phyloP scores from a whole-genome alignment of 1,139 yeast genomes.

The Suhomyces chickasaworum region DNA sequence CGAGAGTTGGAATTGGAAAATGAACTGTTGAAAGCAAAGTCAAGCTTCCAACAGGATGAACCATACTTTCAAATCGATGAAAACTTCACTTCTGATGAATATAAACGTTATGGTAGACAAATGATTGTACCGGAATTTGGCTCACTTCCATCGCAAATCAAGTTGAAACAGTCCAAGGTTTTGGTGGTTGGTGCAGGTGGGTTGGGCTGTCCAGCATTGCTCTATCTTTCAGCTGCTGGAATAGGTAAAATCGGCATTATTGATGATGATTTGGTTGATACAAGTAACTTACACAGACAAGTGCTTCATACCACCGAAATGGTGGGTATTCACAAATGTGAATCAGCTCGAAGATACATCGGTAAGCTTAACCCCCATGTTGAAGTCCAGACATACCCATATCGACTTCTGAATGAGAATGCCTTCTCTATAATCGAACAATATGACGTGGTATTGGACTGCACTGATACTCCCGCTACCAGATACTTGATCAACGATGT shows the following conservation, averaged over 20 bases:
- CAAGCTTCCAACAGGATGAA: not conserved
- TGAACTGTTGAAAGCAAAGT: slow-evolving; percentile 16
- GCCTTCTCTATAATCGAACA: slow-evolving; percentile 61
- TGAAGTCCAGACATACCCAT: slow-evolving; percentile 51
- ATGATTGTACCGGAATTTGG: slow-evolving; percentile 87
- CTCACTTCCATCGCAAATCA: slow-evolving; percentile 53
- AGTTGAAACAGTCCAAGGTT: slow-evolving; percentile 57
- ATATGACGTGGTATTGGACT: slow-evolving; percentile 82
- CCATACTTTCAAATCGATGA: slow-evolving; percentile 5
- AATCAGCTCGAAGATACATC: slow-evolving; percentile 66
- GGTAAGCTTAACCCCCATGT: slow-evolving; percentile 68
- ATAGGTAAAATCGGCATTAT: slow-evolving; percentile 83
- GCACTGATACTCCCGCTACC: slow-evolving; percentile 91
- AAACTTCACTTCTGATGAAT: slow-evolving; percentile 59
- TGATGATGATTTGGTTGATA: slow-evolving; percentile 83
- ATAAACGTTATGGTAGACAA: slow-evolving; percentile 86
- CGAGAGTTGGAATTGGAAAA: slow-evolving; percentile 30
- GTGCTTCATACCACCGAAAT: slow-evolving; percentile 68
- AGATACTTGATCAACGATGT: slow-evolving; percentile 88
- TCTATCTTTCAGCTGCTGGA: slow-evolving; percentile 87
- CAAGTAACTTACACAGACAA: slow-evolving; percentile 87
- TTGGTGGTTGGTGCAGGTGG: slow-evolving; percentile 97
- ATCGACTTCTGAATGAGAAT: slow-evolving; percentile 55
- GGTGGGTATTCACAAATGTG: slow-evolving; percentile 74
- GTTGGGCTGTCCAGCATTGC: slow-evolving; percentile 87